Evolutionary conservation across 2,329 filamentous ascomycete genomes (phyloP).

Genomic region (Verticillium longisporum): DNA sequence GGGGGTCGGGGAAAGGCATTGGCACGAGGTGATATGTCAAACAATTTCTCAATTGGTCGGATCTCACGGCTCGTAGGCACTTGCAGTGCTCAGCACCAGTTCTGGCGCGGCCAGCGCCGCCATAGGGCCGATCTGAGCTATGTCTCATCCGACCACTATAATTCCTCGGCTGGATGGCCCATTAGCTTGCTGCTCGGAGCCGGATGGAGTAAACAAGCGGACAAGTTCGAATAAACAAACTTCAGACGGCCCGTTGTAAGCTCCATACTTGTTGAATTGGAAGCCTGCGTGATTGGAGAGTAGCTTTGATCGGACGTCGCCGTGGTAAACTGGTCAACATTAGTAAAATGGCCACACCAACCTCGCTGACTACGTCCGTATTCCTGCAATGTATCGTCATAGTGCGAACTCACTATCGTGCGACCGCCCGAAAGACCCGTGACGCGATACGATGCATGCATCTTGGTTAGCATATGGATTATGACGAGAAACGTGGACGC

Average conservation of each 20-base stretch:
- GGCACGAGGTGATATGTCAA: neutral
- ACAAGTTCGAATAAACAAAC: neutral
- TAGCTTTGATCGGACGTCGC: neutral
- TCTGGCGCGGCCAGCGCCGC: neutral
- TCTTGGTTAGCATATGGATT: neutral
- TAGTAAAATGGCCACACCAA: neutral
- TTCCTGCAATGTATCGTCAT: neutral
- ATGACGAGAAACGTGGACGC: neutral
- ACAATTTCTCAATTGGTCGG: neutral
- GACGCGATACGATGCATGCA: neutral
- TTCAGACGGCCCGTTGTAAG: neutral
- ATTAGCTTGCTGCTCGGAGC: neutral
- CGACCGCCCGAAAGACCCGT: neutral
- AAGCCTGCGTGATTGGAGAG: too few relatives aligned
- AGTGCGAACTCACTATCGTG: neutral
- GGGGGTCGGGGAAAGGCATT: neutral
- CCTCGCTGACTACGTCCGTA: neutral
- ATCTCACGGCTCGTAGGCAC: neutral
- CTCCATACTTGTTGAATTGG: neutral
- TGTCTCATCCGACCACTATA: neutral
- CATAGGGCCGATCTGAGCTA: neutral
- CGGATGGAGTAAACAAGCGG: neutral
- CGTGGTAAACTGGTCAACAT: neutral
- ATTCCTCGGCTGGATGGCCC: neutral
- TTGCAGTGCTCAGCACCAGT: neutral